phyloP scores from a whole-genome alignment of 768 basidiomycete genomes.

The Crassisporium funariophilum region DNA sequence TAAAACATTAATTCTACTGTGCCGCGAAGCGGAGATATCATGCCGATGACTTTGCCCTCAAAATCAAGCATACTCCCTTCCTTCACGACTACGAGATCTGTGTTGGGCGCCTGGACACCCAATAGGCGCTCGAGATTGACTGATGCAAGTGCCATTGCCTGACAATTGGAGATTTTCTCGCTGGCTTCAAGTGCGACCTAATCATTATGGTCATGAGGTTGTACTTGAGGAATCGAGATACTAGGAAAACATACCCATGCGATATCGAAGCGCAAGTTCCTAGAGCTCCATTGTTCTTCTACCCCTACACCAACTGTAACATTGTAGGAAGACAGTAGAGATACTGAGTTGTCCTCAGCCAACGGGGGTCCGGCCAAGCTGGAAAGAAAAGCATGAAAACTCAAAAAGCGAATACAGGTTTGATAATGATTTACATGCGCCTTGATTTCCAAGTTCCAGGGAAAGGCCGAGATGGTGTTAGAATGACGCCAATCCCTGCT shows the following conservation, averaged over 20 bases:
- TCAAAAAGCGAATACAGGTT: not conserved
- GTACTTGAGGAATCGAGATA: not conserved
- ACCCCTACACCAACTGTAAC: constrained; percentile 72
- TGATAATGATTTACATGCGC: constrained; percentile 49
- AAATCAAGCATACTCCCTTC: constrained; percentile 40
- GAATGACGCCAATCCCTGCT: constrained; percentile 70
- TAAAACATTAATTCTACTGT: constrained; percentile 23
- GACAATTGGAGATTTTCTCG: constrained; percentile 28
- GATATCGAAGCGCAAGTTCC: constrained; percentile 72
- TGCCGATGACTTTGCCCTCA: constrained; percentile 40
- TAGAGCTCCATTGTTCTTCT: constrained; percentile 55
- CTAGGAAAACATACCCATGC: constrained; percentile 61
- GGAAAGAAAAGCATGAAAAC: not conserved
- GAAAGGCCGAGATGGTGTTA: constrained; percentile 67
- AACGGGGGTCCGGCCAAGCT: constrained; percentile 48
- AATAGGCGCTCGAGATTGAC: constrained; percentile 45
- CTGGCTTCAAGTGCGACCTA: constrained; percentile 25
- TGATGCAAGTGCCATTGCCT: constrained; percentile 41
- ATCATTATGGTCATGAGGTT: not conserved
- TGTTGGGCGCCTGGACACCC: constrained; percentile 35
- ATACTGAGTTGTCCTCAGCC: constrained; percentile 53
- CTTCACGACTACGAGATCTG: constrained; percentile 41
- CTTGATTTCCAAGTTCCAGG: constrained; percentile 67
- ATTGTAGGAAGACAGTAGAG: constrained; percentile 58
- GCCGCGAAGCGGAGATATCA: constrained; percentile 34